Percentiles rank a stretch among this genome's conserved stretches.
Evolutionary conservation across 768 basidiomycete species (phyloP).

Genomic region (Suillus luteus): DNA sequence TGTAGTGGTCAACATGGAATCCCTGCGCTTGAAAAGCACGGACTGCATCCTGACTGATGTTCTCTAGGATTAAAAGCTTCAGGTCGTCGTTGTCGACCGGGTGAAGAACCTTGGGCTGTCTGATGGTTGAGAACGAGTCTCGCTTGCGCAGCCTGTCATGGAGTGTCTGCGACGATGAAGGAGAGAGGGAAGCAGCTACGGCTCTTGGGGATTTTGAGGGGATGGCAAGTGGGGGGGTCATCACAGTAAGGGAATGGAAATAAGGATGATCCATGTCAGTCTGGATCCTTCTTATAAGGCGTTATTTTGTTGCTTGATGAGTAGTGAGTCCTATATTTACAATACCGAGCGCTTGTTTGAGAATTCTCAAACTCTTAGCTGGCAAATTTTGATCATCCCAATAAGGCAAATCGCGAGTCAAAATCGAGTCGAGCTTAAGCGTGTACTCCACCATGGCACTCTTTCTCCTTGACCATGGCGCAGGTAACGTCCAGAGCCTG

Average conservation of each 20-base stretch:
- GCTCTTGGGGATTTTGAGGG: conserved; percentile 28
- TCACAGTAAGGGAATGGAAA: conserved; percentile 32
- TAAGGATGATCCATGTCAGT: conserved; percentile 18
- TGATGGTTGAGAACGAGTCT: conserved; percentile 39
- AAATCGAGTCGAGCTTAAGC: not conserved
- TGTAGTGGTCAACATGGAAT: conserved; percentile 88
- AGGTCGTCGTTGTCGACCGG: conserved; percentile 82
- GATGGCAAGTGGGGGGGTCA: conserved; percentile 53
- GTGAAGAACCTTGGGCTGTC: conserved; percentile 72
- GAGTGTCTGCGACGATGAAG: conserved; percentile 41
- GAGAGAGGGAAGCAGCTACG: conserved; percentile 57
- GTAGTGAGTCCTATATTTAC: conserved; percentile 5
- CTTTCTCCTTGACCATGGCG: conserved; percentile 95
- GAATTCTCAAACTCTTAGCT: not conserved
- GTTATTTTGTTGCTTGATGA: not conserved
- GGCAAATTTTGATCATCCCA: conserved; percentile 12
- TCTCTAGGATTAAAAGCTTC: conserved; percentile 86
- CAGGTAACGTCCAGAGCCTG: conserved; percentile 91
- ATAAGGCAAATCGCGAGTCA: conserved; percentile 12
- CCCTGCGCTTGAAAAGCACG: conserved; percentile 76
- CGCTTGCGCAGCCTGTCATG: conserved; percentile 48
- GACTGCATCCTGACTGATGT: conserved; percentile 92
- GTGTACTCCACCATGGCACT: conserved; percentile 46
- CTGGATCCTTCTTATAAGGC: conserved; percentile 18
- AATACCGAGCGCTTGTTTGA: not conserved